Evolutionary conservation across 805 yeast species (phyloP), one percentile per base, ranked within the genome.

Genomic region (Candida palmyrensis): DNA sequence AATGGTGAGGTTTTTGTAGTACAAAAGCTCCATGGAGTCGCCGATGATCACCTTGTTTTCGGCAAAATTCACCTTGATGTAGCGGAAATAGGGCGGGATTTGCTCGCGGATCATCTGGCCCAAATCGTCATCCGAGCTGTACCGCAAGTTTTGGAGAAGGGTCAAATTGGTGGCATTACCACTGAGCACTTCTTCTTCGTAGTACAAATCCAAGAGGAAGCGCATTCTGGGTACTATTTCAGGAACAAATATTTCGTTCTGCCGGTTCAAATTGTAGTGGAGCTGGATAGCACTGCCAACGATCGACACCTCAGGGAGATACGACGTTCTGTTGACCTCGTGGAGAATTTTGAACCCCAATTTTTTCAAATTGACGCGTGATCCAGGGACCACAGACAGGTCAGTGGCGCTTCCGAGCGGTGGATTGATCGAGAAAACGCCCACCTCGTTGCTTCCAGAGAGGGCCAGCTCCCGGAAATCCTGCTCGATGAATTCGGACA

Each of bases 1-100:
- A 26, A 75, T 71, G 7, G 69, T 57, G 48, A 73, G 71, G 51
- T 76, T 76, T 41, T 79, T 73, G 54, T 75, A 76, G 46, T 73
- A 76, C 27, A 74, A 61, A 25, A 76, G 60, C 51, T 73, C 79
- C 53, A 77, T 70, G 8, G 75, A 56, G 41, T 73, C 76, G 32
- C 61, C 63, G 19, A 77, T 42, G 5, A 31, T 42, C 23, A 65
- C 50, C 8, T 43, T 39, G 29, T 56, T 49, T 12, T 44, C 42
- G 10, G 34, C 33, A 6, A 39, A 34, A 35, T 56, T 51, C 28
- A 56, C 45, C 31, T 51, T 38, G 33, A 54, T 43, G 38, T 42
- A 47, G 33, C 54, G 40, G 44, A 57, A 48, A 39, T 57, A 62
- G 29, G 49, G 45, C 18, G 47, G 36, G 20, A 61, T 42, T 33